Conservation (phyloP, 495 filamentous ascomycete species). For the Margaritispora aquatica region DNA sequence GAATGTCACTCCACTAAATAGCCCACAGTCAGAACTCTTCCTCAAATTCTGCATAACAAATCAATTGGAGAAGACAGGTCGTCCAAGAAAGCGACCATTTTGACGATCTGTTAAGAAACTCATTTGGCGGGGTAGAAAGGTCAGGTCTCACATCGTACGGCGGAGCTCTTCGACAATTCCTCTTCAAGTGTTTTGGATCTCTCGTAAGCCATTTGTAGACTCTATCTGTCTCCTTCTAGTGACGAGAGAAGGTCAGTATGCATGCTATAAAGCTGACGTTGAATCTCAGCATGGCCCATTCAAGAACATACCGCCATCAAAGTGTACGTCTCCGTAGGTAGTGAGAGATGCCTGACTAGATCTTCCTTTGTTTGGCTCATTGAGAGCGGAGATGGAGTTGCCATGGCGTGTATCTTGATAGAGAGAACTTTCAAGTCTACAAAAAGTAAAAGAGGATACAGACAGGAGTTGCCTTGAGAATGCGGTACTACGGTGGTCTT, state of each 20-base stretch:
- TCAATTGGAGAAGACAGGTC: not conserved
- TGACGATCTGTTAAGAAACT: too few relatives aligned
- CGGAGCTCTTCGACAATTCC: constrained; percentile 19
- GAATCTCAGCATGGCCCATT: not conserved
- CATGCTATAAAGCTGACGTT: not conserved
- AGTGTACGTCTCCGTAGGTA: constrained; percentile 17
- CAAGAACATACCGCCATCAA: constrained; percentile 25
- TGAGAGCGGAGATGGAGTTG: constrained; percentile 13
- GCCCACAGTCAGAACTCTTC: not conserved
- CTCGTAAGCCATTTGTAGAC: constrained; percentile 25
- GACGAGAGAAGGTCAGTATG: not conserved
- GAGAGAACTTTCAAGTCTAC: too few relatives aligned
- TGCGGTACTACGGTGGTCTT: not conserved
- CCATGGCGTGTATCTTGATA: constrained; percentile 1
- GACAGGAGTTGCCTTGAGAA: not conserved
- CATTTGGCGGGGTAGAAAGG: too few relatives aligned
- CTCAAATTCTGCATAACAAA: not conserved
- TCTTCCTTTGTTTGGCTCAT: constrained; percentile 27
- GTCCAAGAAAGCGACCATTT: not conserved
- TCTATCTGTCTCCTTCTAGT: constrained; percentile 23
- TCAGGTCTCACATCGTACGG: constrained; percentile 21
- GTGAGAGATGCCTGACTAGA: constrained; percentile 18
- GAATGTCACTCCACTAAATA: constrained; percentile 22
- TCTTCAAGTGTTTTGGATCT: constrained; percentile 21
- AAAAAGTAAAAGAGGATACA: too few relatives aligned